These are phyloP conservation scores for Coemansia reversa DNA, from an alignment of 192 early-diverging fungal species.

Conservation along the genomic window DNA sequence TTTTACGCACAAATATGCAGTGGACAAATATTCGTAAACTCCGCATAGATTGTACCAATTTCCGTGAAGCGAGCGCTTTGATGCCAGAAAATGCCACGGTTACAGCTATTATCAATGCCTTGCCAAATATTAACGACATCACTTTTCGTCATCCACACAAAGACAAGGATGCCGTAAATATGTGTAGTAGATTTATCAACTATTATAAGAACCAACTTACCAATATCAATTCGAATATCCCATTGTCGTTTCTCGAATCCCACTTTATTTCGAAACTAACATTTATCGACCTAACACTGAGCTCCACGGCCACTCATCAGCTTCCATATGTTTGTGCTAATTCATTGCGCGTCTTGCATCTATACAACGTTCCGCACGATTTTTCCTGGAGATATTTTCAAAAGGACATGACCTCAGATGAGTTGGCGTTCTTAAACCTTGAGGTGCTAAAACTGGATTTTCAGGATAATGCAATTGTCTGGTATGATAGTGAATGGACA, in stretches of 20 bases:
- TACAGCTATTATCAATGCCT: not conserved
- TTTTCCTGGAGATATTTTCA: not conserved
- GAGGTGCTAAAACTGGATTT: not conserved
- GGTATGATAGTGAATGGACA: not conserved
- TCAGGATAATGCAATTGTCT: not conserved
- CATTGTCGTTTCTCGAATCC: not conserved
- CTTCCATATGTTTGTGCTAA: not conserved
- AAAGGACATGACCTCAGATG: constrained; percentile 2
- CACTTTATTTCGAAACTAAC: not conserved
- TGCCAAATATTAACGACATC: not conserved
- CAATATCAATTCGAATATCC: not conserved
- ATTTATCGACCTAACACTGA: not conserved
- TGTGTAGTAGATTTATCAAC: not conserved
- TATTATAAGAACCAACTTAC: not conserved
- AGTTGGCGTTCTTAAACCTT: not conserved
- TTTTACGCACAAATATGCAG: not conserved
- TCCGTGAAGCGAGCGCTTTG: not conserved
- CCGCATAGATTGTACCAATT: not conserved
- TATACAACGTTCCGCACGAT: not conserved
- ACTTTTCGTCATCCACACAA: not conserved
- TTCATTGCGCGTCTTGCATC: not conserved
- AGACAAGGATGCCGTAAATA: not conserved
- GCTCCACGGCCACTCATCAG: not conserved
- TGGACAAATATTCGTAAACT: not conserved
- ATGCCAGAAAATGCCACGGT: not conserved